Base-by-base conservation (phyloP, 1,284 basidiomycete species). In the Ceratobasidium theobromae region DNA sequence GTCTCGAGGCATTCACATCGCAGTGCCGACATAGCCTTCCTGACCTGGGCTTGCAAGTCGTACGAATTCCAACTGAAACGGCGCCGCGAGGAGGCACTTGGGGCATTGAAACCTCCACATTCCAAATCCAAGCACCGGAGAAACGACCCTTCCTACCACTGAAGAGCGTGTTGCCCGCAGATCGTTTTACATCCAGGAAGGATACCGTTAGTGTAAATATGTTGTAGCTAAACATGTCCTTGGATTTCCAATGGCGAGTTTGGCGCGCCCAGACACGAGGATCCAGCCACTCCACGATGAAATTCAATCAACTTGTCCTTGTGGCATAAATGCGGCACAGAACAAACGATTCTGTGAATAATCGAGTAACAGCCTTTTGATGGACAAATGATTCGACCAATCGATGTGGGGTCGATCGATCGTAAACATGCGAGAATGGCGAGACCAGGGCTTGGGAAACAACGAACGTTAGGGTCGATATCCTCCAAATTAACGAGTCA, bases 41-140 rank as follows among this genome's bases (percentile, higher is more conserved):
- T 69, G 28, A 67, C 68, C 30, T 69, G 68, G 68, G 51, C 41
- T 27, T 69, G 65, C 53, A 66, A 64, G 27, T 45, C 65, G 9
- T 69, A 69, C 38, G 68, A 62, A 27, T 52, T 60, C 11, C 65
- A 62, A 33, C 28, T 69, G 53, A 55, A 64, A 65, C 52, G 51
- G 41, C 43, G 66, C 25, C 51, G 52, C 14, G 52, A 65, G 40
- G 41, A 46, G 46, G 51, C 12, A n/a, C 16, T 54, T 21, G 52
- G 43, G 23, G 52, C 49, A n/a, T 41, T 40, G 18, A 65, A 53
- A 33, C 52, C 52, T 14, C 25, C 38, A n/a, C n/a, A 43, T 12
- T 28, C 41, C 21, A 48, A 65, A 27, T 27, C 52, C 41, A 65
- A 40, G 21, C 27, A 12, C 45, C 33, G 4, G 45, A 43, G 43